A percentile compares a stretch with the other conserved stretches of the same genome.
phyloP scores from a whole-genome alignment of 352 stramenopile genomes.

The Blastocystis sp. region DNA sequence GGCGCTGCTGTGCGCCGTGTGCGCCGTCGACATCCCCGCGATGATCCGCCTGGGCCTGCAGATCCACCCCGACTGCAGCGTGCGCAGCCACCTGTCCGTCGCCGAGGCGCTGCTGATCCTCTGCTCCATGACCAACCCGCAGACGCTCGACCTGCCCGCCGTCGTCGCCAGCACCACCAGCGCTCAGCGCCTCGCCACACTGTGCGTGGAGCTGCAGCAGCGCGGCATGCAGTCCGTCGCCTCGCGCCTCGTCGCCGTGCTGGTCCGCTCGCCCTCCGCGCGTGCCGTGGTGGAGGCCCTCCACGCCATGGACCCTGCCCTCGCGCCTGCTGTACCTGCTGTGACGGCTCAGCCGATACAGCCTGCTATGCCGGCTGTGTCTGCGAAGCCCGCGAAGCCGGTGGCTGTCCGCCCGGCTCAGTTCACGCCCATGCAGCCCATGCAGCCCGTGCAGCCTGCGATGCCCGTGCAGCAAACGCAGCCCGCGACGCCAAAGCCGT shows the following conservation, averaged over 20 bases:
- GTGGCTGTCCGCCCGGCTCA: background rate
- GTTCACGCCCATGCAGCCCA: background rate
- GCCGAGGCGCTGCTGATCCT: constrained; percentile 19
- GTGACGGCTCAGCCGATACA: background rate
- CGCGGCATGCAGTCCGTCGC: constrained; percentile 3
- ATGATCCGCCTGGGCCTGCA: constrained; percentile 70
- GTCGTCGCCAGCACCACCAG: background rate
- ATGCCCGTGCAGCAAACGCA: background rate
- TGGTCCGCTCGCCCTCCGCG: background rate
- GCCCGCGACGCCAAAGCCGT: background rate
- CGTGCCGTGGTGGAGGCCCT: background rate
- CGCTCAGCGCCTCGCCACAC: background rate
- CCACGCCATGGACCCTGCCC: background rate
- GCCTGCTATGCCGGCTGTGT: background rate
- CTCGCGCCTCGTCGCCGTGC: background rate
- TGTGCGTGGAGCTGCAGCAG: constrained; percentile 1
- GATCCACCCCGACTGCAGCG: background rate
- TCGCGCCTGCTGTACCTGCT: background rate
- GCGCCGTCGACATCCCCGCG: constrained; percentile 69
- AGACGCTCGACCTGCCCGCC: background rate
- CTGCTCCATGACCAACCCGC: constrained; percentile 2
- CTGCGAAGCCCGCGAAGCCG: background rate
- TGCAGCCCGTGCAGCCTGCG: background rate
- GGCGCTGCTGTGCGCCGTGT: constrained; percentile 69
- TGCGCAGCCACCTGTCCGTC: constrained; percentile 9